Evolutionary conservation across 352 stramenopile species (phyloP).

Genomic region (Globisporangium radiosum): DNA sequence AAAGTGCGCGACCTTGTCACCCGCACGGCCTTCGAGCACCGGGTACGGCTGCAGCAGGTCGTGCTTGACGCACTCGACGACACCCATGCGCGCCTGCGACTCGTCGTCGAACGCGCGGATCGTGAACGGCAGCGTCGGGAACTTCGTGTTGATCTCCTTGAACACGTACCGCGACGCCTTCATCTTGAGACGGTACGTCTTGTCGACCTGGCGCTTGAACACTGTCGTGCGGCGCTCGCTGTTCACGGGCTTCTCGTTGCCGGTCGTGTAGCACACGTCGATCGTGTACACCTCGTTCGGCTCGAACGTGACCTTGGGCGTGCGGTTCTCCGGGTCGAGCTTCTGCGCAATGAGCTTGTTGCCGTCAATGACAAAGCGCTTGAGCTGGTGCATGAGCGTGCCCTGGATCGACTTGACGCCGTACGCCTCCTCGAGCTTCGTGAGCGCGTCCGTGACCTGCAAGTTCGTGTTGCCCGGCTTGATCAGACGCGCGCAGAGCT

Average conservation of each 20-base stretch:
- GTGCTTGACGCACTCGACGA: slow-evolving; percentile 98
- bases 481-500: slow-evolving; percentile 95
- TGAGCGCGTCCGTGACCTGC: slow-evolving; percentile 93
- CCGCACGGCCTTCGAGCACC: slow-evolving; percentile 92
- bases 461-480: slow-evolving; percentile 96
- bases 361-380: slow-evolving; percentile 97
- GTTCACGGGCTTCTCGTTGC: slow-evolving; percentile 92
- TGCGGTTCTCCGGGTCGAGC: slow-evolving; percentile 87
- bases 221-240: slow-evolving; percentile 94
- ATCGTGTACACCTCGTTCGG: slow-evolving; percentile 98
- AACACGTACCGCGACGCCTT: slow-evolving; percentile 94
- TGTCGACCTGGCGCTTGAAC: slow-evolving; percentile 99
- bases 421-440: slow-evolving; percentile 93
- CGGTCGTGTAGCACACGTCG: slow-evolving; percentile 98
- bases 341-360: slow-evolving; percentile 95
- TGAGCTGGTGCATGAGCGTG: slow-evolving; percentile 99
- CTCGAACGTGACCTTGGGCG: slow-evolving; percentile 91
- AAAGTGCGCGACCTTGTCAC: slow-evolving; percentile 97
- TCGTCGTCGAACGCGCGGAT: slow-evolving; percentile 95
- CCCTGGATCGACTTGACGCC: slow-evolving; percentile 96
- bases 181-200: slow-evolving; percentile 96
- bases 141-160: slow-evolving; percentile 97
- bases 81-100: slow-evolving; percentile 94
- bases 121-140: slow-evolving; percentile 98
- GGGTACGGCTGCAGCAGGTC: slow-evolving; percentile 97